A percentile compares a stretch with the other conserved stretches of the same genome.
phyloP scores from a whole-genome alignment of 2,329 filamentous ascomycete species.

The Rachicladosporium sp. region DNA sequence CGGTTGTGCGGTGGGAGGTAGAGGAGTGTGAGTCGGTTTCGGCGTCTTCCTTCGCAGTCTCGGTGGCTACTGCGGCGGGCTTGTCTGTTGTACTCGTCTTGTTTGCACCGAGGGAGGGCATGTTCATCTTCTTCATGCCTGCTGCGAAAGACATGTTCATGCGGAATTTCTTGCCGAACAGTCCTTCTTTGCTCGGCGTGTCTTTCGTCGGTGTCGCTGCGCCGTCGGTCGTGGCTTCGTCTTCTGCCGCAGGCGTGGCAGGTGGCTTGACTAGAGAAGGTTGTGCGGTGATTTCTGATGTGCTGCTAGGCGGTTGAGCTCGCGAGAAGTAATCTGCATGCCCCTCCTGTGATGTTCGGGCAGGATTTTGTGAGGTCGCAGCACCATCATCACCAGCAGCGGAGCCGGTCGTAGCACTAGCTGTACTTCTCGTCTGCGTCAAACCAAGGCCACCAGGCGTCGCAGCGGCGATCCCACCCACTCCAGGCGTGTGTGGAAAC shows the following conservation, averaged over 20 bases:
- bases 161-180: constrained; percentile 76
- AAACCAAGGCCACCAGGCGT: constrained; percentile 24
- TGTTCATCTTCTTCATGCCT: constrained; percentile 70
- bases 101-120: constrained; percentile 45
- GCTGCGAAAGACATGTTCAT: constrained; percentile 54
- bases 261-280: constrained; percentile 17
- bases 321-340: constrained; percentile 54
- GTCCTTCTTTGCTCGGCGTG: constrained; percentile 30
- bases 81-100: constrained; percentile 46
- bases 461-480: constrained; percentile 54
- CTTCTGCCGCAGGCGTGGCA: constrained; percentile 18
- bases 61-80: constrained; percentile 50
- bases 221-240: constrained; percentile 35
- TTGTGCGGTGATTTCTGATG: constrained; percentile 12
- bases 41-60: constrained; percentile 44
- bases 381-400: constrained; percentile 22
- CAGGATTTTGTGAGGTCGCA: constrained; percentile 30
- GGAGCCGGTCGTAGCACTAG: constrained; percentile 23
- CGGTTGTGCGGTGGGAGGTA: constrained; percentile 54
- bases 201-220: constrained; percentile 40
- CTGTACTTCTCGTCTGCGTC: constrained; percentile 23
- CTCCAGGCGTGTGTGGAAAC: constrained; percentile 56
- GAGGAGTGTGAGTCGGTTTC: constrained; percentile 48
- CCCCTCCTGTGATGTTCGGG: constrained; percentile 54
- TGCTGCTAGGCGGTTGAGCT: constrained; percentile 37